phyloP scores from a whole-genome alignment of 2,329 filamentous ascomycete genomes.

The Paecilomyces dactylethromorphus region DNA sequence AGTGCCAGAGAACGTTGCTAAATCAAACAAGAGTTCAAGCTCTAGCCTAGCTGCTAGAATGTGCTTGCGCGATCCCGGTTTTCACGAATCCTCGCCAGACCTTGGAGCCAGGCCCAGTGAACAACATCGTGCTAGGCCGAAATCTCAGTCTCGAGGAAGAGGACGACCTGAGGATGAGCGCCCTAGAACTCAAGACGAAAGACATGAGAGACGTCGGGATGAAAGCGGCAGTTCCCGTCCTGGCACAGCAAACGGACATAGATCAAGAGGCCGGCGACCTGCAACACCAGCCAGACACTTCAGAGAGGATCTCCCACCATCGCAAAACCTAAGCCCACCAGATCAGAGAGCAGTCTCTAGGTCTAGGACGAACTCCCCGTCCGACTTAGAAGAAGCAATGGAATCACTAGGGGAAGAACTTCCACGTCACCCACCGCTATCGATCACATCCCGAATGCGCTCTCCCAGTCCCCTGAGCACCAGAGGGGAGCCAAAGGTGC shows the following conservation, averaged over 20 bases:
- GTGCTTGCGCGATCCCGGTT: neutral
- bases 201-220: neutral
- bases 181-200: too few species aligned
- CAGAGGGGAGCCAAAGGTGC: neutral
- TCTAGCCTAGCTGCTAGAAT: neutral
- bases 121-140: neutral
- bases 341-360: neutral
- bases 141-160: neutral
- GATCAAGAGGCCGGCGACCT: neutral
- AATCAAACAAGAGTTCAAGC: neutral
- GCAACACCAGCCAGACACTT: neutral
- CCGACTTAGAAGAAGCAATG: neutral
- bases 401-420: neutral
- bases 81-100: neutral
- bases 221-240: neutral
- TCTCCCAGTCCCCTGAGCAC: neutral
- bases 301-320: neutral
- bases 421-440: neutral
- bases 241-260: neutral
- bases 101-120: neutral
- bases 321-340: neutral
- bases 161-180: neutral
- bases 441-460: neutral
- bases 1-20: constrained; percentile 8
- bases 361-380: neutral